Evolutionary conservation across 352 stramenopile species (phyloP).

Genomic region (Thalassiosira pacifica): DNA sequence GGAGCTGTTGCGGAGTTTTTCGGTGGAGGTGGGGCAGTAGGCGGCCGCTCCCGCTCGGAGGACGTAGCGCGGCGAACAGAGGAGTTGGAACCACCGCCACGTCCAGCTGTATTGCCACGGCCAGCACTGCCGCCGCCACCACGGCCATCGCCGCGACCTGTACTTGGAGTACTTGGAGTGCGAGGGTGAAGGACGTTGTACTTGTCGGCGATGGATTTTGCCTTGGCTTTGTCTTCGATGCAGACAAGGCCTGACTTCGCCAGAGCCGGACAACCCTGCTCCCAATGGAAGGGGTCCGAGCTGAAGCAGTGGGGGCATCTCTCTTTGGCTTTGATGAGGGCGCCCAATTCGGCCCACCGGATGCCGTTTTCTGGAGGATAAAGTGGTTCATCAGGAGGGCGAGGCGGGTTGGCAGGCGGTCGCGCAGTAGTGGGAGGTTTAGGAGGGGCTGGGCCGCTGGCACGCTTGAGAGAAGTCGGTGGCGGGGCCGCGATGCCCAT

Average conservation of each 20-base stretch:
- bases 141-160: neutral
- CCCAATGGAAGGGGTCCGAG: too few species aligned
- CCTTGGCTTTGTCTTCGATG: too few species aligned
- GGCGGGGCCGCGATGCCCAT: neutral
- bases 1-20: neutral
- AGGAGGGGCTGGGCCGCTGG: neutral
- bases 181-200: too few species aligned
- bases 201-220: too few species aligned
- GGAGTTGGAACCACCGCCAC: neutral
- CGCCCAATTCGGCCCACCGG: too few species aligned
- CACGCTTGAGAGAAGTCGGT: neutral
- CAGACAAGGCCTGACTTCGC: too few species aligned
- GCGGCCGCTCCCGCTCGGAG: neutral
- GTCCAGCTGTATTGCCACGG: neutral
- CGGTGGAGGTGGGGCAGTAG: neutral
- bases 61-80: neutral
- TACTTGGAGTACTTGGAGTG: too few species aligned
- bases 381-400: neutral
- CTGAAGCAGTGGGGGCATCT: too few species aligned
- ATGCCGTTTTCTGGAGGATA: neutral
- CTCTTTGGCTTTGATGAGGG: too few species aligned
- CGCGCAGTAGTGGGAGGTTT: neutral
- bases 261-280: too few species aligned
- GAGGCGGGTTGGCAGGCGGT: neutral
- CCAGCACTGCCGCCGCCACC: neutral